Conservation (phyloP, 2,329 filamentous ascomycete species). For the Xylariaceae sp. region DNA sequence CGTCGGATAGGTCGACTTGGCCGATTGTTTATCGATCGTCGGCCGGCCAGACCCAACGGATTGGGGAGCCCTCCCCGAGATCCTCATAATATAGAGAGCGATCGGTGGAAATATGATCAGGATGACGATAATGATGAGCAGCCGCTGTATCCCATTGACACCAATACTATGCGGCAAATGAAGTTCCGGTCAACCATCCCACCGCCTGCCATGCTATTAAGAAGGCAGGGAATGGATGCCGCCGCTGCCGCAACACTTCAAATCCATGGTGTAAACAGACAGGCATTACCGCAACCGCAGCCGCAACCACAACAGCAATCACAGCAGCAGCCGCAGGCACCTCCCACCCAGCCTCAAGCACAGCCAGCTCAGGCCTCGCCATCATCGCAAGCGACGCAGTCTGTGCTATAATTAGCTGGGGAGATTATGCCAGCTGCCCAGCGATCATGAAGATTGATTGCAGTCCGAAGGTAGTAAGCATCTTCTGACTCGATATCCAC, state of each 20-base stretch:
- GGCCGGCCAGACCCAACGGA: constrained; percentile 55
- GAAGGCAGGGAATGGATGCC: constrained; percentile 40
- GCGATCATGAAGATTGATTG: neutral
- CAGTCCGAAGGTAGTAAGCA: neutral
- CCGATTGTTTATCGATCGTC: constrained; percentile 85
- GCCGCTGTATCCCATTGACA: constrained; percentile 75
- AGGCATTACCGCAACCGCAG: neutral
- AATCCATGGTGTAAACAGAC: too few species aligned
- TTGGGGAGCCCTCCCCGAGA: constrained; percentile 38
- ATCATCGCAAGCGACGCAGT: neutral
- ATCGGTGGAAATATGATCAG: constrained; percentile 88
- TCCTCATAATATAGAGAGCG: constrained; percentile 45
- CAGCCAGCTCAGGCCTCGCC: constrained; percentile 18
- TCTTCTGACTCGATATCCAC: neutral
- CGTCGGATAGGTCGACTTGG: constrained; percentile 83
- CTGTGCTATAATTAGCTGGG: neutral
- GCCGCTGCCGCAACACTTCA: constrained; percentile 26
- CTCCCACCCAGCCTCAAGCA: constrained; percentile 14
- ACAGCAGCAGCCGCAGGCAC: constrained; percentile 2
- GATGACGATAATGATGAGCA: constrained; percentile 76
- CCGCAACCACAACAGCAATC: neutral
- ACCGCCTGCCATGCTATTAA: constrained; percentile 46
- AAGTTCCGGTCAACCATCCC: constrained; percentile 64
- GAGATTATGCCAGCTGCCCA: neutral
- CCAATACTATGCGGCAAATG: constrained; percentile 62